Conservation (phyloP, 768 basidiomycete species). For the Calocera cornea region DNA sequence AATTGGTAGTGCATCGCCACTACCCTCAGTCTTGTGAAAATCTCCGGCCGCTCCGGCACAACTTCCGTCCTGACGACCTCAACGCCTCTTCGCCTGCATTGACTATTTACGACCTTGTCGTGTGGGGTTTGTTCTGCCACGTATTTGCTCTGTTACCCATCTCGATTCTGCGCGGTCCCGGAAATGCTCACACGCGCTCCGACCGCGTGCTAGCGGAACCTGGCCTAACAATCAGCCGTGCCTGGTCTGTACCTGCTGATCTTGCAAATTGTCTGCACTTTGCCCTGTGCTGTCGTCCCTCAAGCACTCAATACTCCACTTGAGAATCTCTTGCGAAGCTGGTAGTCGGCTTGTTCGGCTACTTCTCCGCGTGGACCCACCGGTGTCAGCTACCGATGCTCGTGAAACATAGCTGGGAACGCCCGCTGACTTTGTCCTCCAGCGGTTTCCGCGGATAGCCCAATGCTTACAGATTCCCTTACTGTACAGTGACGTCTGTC, state of each 20-base stretch:
- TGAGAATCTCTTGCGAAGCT: not conserved
- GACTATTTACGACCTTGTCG: no score
- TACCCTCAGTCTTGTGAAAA: not conserved
- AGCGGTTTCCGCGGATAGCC: not conserved
- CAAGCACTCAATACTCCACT: not conserved
- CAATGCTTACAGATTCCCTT: not conserved
- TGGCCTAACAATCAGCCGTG: no score
- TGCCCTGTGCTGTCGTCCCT: no score
- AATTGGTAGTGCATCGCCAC: slow-evolving; percentile 4
- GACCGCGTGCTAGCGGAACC: no score
- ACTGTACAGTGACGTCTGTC: not conserved
- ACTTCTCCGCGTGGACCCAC: not conserved
- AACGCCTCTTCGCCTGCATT: no score
- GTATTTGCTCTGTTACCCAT: no score
- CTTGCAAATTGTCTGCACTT: no score
- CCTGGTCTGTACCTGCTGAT: no score
- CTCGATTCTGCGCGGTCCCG: no score
- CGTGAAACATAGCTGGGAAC: not conserved
- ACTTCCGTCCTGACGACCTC: no score
- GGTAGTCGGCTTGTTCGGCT: not conserved
- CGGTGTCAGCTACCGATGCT: not conserved
- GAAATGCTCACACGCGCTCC: no score
- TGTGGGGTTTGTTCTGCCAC: no score
- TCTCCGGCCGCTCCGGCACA: not conserved
- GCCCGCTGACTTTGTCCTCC: not conserved